Conservation (phyloP, 2,329 filamentous ascomycete genomes). For the Purpureocillium takamizusanense region DNA sequence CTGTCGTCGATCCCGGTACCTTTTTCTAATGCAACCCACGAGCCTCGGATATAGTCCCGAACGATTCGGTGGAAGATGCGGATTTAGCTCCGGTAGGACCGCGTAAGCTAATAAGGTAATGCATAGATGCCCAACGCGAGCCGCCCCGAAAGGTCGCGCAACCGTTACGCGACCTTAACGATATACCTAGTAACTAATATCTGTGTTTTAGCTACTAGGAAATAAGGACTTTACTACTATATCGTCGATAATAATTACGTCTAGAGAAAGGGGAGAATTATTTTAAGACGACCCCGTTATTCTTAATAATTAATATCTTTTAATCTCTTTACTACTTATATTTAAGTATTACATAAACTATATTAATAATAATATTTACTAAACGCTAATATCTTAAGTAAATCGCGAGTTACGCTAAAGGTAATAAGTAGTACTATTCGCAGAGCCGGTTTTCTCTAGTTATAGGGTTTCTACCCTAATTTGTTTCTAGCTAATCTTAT, state of each 20-base stretch:
- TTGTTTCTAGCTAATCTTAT: too few relatives aligned
- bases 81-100: too few relatives aligned
- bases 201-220: not conserved
- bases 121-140: not conserved
- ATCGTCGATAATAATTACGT: not conserved
- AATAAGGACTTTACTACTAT: not conserved
- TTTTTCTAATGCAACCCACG: too few relatives aligned
- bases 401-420: not conserved
- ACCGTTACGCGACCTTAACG: not conserved
- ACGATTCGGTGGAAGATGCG: too few relatives aligned
- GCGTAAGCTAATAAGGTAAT: not conserved
- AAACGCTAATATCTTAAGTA: not conserved
- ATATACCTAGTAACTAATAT: not conserved
- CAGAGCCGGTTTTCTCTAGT: too few relatives aligned
- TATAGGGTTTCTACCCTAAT: too few relatives aligned
- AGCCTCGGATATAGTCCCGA: too few relatives aligned
- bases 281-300: not conserved
- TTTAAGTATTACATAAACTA: not conserved
- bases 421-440: too few relatives aligned
- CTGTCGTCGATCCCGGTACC: too few relatives aligned
- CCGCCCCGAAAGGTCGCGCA: not conserved
- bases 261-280: not conserved
- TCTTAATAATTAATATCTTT: not conserved
- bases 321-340: not conserved
- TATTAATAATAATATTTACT: not conserved